phyloP scores from a whole-genome alignment of 164 flowering plant species.

The Vitis cinerea region DNA sequence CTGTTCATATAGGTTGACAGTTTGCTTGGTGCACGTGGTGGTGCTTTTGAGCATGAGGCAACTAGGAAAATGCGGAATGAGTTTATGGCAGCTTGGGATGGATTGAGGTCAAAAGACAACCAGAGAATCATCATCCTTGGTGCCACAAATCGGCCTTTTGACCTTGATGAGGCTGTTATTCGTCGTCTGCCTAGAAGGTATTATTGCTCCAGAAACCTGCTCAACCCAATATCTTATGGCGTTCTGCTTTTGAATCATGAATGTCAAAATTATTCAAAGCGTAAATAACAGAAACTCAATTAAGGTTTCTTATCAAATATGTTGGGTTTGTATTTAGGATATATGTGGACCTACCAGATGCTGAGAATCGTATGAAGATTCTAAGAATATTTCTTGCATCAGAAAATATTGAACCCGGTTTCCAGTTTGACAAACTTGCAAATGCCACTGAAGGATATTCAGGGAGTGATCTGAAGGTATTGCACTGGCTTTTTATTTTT shows the following conservation, averaged over 20 bases:
- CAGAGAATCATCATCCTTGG: slow-evolving; percentile 96
- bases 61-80: slow-evolving; percentile 99
- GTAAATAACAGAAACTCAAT: background rate
- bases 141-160: slow-evolving; percentile 98
- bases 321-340: slow-evolving; percentile 48
- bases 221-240: no score
- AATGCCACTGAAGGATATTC: slow-evolving; percentile 94
- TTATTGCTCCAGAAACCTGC: slow-evolving; percentile 3
- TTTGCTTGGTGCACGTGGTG: slow-evolving; percentile 98
- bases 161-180: slow-evolving; percentile 99
- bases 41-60: slow-evolving; percentile 94
- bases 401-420: slow-evolving; percentile 65
- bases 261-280: no score
- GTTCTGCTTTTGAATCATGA: no score
- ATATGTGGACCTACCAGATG: slow-evolving; percentile 93
- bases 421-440: slow-evolving; percentile 73
- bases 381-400: slow-evolving; percentile 70
- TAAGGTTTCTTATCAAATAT: slow-evolving; percentile 9
- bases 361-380: slow-evolving; percentile 84
- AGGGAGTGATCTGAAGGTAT: slow-evolving; percentile 97
- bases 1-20: slow-evolving; percentile 73
- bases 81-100: slow-evolving; percentile 99
- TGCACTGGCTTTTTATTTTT: background rate
- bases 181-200: slow-evolving; percentile 98
- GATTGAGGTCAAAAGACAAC: slow-evolving; percentile 93